Evolutionary conservation across 106 monocot genomes (phyloP).

Genomic region (Dioscorea dumetorum): DNA sequence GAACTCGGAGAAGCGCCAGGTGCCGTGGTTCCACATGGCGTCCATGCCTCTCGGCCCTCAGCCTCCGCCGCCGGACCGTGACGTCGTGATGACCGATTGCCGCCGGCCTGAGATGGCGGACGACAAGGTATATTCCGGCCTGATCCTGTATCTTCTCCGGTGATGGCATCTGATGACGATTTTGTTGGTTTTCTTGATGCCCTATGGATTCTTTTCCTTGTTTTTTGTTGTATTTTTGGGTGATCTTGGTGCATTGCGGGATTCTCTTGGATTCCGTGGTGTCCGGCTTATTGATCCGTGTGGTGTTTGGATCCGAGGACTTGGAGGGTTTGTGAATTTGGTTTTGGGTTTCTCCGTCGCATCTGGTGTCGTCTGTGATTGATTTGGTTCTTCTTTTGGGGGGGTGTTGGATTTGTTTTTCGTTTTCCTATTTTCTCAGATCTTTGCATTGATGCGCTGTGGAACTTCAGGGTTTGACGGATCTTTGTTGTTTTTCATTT

Average conservation of each 20-base stretch:
- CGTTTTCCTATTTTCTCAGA: not conserved
- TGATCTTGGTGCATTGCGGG: not conserved
- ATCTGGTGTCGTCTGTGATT: not conserved
- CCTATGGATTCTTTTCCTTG: not conserved
- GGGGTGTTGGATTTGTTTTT: not conserved
- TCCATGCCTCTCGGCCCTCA: constrained; percentile 10
- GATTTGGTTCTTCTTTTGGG: not conserved
- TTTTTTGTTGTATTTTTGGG: not conserved
- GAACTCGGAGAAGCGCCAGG: not conserved
- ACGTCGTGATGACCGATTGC: constrained; percentile 5
- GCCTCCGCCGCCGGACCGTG: constrained; percentile 5
- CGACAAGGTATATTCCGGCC: constrained; percentile 9
- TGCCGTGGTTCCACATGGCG: constrained; percentile 10
- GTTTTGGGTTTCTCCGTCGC: too few species aligned
- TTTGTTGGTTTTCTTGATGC: not conserved
- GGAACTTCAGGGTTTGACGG: not conserved
- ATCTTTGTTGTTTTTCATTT: not conserved
- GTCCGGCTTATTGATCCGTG: not conserved
- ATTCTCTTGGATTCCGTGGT: not conserved
- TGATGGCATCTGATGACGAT: not conserved
- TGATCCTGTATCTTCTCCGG: not conserved
- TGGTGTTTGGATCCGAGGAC: not conserved
- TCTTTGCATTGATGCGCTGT: not conserved
- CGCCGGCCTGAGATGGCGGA: constrained; percentile 9
- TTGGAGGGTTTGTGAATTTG: too few species aligned